phyloP scores from a whole-genome alignment of 306 rosid genomes.

The Cercis canadensis region DNA sequence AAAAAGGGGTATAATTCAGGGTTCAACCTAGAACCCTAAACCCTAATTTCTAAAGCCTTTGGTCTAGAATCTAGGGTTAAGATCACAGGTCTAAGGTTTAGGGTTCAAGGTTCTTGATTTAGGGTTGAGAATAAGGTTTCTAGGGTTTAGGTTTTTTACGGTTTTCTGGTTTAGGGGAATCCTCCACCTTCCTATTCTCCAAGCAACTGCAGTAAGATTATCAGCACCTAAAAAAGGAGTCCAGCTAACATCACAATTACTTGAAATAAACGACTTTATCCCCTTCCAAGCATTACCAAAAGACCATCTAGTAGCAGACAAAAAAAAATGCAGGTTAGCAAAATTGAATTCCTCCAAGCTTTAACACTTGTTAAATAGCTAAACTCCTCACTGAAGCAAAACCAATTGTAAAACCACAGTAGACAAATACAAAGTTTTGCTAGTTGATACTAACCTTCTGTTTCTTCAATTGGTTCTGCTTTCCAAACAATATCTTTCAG shows the following conservation, averaged over 20 bases:
- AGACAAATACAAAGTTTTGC: conserved; percentile 5
- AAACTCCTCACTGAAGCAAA: neutral
- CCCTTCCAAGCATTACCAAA: conserved; percentile 16
- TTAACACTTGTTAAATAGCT: conserved; percentile 5
- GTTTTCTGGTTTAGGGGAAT: too few species aligned
- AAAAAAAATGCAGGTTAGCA: neutral
- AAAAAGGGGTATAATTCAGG: too few species aligned
- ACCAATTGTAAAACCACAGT: neutral
- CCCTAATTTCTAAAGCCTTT: too few species aligned
- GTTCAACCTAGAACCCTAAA: too few species aligned
- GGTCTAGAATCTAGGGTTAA: too few species aligned
- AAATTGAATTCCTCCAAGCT: conserved; percentile 4
- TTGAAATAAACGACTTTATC: neutral
- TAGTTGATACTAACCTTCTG: conserved; percentile 55
- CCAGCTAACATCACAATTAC: neutral
- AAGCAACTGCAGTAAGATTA: too few species aligned
- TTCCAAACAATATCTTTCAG: conserved; percentile 93
- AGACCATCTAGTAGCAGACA: neutral
- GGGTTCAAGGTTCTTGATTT: too few species aligned
- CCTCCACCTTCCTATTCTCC: too few species aligned
- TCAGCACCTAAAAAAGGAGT: too few species aligned
- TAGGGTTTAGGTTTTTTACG: too few species aligned
- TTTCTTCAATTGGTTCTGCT: conserved; percentile 68
- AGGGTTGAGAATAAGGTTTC: too few species aligned
- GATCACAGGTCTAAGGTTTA: too few species aligned